phyloP scores from a whole-genome alignment of 768 basidiomycete species.

The Pulveroboletus ravenelii region DNA sequence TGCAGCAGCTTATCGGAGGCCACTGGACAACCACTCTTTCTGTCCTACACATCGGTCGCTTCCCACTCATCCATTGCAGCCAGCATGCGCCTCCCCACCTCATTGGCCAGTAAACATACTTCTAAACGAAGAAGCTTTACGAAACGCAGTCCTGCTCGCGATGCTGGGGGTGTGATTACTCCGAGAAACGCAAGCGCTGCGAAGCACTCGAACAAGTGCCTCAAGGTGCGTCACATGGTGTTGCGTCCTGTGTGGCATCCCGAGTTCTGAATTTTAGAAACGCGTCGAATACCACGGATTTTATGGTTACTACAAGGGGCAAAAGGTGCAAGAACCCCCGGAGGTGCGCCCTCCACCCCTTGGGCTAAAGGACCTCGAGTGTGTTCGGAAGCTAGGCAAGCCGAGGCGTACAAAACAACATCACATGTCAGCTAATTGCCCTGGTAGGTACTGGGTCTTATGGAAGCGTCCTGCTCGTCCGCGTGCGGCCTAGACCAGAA shows the following conservation, averaged over 20 bases:
- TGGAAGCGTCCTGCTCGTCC: conserved; percentile 41
- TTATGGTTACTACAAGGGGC: conserved; percentile 9
- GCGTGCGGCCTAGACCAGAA: conserved; percentile 26
- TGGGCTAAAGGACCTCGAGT: conserved; percentile 38
- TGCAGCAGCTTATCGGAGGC: background rate
- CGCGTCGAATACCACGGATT: conserved; percentile 10
- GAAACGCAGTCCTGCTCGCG: conserved; percentile 14
- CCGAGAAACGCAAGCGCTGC: conserved; percentile 6
- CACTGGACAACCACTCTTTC: background rate
- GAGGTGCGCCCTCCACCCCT: conserved; percentile 37
- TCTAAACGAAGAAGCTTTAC: conserved; percentile 1
- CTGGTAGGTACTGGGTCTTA: conserved; percentile 38
- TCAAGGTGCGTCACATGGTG: conserved; percentile 2
- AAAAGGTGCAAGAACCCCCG: conserved; percentile 22
- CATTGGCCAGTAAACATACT: conserved; percentile 4
- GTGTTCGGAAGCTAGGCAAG: conserved; percentile 38
- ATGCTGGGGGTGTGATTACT: background rate
- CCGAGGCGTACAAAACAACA: background rate
- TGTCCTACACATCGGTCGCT: background rate
- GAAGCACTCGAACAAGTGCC: conserved; percentile 1
- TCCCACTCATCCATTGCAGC: background rate
- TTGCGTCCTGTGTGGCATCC: background rate
- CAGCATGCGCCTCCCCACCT: conserved; percentile 17
- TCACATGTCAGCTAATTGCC: conserved; percentile 1
- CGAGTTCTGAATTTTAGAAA: conserved; percentile 12